Conservation (phyloP, 2,329 filamentous ascomycete genomes). For the Phaeosphaeria sp. region DNA sequence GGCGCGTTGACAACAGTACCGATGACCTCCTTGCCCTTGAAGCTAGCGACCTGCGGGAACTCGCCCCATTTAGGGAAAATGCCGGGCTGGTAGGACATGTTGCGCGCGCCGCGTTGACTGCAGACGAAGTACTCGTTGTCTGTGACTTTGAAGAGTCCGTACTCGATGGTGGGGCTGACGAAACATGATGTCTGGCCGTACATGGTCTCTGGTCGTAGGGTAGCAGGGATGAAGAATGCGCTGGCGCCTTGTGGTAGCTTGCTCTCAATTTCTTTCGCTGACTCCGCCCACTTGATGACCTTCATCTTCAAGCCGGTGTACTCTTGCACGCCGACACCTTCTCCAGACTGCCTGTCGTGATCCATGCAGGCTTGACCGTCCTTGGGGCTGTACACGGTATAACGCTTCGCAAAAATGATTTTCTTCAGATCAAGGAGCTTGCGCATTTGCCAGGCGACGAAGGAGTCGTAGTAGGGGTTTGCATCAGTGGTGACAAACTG, state of each 20-base stretch:
- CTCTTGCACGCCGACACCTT: conserved; percentile 85
- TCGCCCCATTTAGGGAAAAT: conserved; percentile 80
- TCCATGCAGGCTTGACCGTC: conserved; percentile 89
- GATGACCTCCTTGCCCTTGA: conserved; percentile 79
- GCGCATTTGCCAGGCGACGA: conserved; percentile 97
- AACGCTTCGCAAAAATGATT: conserved; percentile 91
- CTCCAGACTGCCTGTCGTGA: conserved; percentile 81
- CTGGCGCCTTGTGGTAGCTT: conserved; percentile 80
- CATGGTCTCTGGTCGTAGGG: conserved; percentile 95
- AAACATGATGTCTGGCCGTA: conserved; percentile 98
- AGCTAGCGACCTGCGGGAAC: conserved; percentile 74
- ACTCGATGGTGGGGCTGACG: conserved; percentile 86
- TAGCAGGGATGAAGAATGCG: conserved; percentile 90
- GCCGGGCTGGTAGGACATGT: conserved; percentile 90
- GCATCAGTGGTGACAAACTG: conserved; percentile 94
- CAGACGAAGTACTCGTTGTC: conserved; percentile 78
- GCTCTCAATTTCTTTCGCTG: conserved; percentile 72
- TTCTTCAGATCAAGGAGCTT: conserved; percentile 87
- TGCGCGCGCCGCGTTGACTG: conserved; percentile 82
- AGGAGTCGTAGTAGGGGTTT: conserved; percentile 95
- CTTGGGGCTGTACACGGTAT: conserved; percentile 89
- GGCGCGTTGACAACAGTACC: conserved; percentile 91
- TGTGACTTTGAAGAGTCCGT: conserved; percentile 81
- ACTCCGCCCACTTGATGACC: conserved; percentile 85
- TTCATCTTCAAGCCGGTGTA: conserved; percentile 93